Percentiles rank a stretch among this genome's conserved stretches.
phyloP scores from a whole-genome alignment of 306 rosid species.

The Medicago arabica region DNA sequence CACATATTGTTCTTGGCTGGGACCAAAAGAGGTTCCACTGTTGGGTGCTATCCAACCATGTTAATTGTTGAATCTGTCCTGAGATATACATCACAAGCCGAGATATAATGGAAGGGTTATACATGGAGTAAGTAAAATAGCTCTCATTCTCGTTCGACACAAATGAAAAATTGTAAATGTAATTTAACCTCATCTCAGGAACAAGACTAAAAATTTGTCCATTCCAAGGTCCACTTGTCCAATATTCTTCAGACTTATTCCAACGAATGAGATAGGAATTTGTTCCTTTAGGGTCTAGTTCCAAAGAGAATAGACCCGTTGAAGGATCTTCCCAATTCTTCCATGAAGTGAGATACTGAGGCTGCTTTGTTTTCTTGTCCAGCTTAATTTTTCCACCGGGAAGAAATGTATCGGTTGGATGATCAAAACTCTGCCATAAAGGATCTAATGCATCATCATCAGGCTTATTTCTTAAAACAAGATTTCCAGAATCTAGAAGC shows the following conservation, averaged over 20 bases:
- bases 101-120: conserved; percentile 14
- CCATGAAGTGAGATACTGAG: conserved; percentile 61
- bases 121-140: conserved; percentile 53
- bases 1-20: conserved; percentile 57
- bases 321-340: conserved; percentile 56
- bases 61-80: conserved; percentile 46
- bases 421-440: conserved; percentile 57
- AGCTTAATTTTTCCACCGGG: conserved; percentile 52
- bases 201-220: conserved; percentile 56
- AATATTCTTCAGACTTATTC: conserved; percentile 12
- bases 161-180: conserved; percentile 50
- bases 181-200: conserved; percentile 49
- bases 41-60: conserved; percentile 38
- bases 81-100: conserved; percentile 41
- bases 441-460: conserved; percentile 9
- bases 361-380: conserved; percentile 48
- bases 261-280: conserved; percentile 22
- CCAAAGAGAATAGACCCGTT: conserved; percentile 55
- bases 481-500: conserved; percentile 57
- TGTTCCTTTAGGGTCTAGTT: conserved; percentile 43
- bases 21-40: conserved; percentile 60
- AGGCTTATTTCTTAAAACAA: conserved; percentile 44
- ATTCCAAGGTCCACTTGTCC: conserved; percentile 45
- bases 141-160: conserved; percentile 52
- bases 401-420: conserved; percentile 52